A percentile compares a stretch with the other conserved stretches of the same genome.
Conservation (phyloP, 139 green algal genomes). For the Chlorella sp. region DNA sequence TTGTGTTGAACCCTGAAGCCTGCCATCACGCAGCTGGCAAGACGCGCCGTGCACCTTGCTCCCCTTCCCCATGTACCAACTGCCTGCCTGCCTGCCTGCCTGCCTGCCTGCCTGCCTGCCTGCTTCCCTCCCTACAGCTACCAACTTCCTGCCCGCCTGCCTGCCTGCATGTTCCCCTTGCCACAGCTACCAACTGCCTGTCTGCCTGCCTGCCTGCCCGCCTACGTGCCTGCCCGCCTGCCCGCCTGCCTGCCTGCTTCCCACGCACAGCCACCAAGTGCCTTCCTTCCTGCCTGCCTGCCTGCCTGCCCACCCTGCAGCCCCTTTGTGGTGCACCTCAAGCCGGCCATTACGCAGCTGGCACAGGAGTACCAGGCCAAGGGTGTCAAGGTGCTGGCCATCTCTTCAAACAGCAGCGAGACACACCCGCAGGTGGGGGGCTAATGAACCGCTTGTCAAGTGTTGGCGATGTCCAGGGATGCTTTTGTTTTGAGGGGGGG, state of each 20-base stretch:
- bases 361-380: conserved; percentile 65
- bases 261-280: too few relatives aligned
- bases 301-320: conserved; percentile 55
- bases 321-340: conserved; percentile 82
- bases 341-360: conserved; percentile 61
- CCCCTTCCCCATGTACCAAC: too few relatives aligned
- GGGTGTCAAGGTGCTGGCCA: conserved; percentile 76
- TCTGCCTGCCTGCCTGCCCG: not conserved
- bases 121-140: not conserved
- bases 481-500: too few relatives aligned
- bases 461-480: too few relatives aligned
- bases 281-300: not conserved
- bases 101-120: not conserved
- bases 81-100: too few relatives aligned
- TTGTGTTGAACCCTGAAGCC: too few relatives aligned
- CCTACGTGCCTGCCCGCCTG: not conserved
- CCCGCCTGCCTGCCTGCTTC: too few relatives aligned
- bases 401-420: conserved; percentile 76
- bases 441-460: not conserved
- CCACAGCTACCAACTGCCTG: not conserved
- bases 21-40: too few relatives aligned
- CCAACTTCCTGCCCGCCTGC: not conserved
- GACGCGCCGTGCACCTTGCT: too few relatives aligned
- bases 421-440: conserved; percentile 76
- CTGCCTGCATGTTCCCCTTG: not conserved